Evolutionary conservation across 345 rosid species (phyloP).

Genomic region (Aurinia saxatilis): DNA sequence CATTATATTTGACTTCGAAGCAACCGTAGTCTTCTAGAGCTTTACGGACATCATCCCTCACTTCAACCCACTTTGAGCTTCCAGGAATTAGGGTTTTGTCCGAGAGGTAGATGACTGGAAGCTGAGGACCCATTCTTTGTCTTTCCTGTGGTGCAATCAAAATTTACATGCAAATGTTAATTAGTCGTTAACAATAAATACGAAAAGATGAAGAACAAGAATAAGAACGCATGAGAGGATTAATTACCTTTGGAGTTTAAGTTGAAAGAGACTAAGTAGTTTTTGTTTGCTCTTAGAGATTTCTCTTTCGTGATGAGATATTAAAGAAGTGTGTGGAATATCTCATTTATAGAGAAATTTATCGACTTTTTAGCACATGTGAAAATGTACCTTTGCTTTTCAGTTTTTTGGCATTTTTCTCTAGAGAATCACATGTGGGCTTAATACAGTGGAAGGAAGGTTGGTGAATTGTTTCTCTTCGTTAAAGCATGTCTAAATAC

Average conservation of each 20-base stretch:
- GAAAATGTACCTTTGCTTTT: neutral
- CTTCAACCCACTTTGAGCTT: conserved; percentile 10
- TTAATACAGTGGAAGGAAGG: conserved; percentile 2
- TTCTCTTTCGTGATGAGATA: neutral
- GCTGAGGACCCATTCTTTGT: conserved; percentile 9
- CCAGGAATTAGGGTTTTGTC: conserved; percentile 22
- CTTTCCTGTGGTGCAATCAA: neutral
- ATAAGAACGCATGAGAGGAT: neutral
- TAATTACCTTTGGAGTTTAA: conserved; percentile 8
- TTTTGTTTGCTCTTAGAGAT: neutral
- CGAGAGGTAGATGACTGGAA: conserved; percentile 11
- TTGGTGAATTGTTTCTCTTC: neutral
- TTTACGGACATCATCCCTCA: conserved; percentile 18
- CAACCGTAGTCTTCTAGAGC: conserved; percentile 17
- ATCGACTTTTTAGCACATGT: neutral
- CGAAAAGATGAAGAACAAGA: neutral
- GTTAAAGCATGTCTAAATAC: no score
- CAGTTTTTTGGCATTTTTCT: neutral
- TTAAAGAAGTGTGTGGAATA: neutral
- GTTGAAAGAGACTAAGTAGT: neutral
- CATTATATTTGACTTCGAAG: conserved; percentile 8
- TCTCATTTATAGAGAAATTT: neutral
- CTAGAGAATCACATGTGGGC: neutral
- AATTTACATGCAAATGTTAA: neutral
- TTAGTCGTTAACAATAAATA: neutral